A percentile compares a stretch with the other conserved stretches of the same genome.
These are phyloP conservation scores for Brettanomyces anomalus DNA, from an alignment of 805 yeast species.

Conservation along the genomic window DNA sequence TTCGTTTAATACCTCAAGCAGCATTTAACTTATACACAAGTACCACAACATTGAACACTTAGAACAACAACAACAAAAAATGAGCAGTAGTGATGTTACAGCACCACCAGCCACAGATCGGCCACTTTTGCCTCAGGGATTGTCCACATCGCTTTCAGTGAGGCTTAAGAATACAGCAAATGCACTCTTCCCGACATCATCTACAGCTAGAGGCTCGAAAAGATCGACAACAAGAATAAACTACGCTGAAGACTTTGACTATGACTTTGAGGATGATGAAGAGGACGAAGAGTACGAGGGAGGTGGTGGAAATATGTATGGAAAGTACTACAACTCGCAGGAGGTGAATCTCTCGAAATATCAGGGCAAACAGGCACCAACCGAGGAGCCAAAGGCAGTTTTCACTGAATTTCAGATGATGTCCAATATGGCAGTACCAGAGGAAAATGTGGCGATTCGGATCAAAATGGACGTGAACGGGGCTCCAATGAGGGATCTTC, in stretches of 20 bases:
- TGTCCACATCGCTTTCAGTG: slow-evolving; percentile 64
- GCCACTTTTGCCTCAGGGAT: slow-evolving; percentile 60
- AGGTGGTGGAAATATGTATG: slow-evolving; percentile 26
- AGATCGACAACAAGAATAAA: slow-evolving; percentile 54
- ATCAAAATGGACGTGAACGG: slow-evolving; percentile 52
- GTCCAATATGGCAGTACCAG: slow-evolving; percentile 29
- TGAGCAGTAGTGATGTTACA: too few species aligned
- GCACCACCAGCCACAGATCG: slow-evolving; percentile 7
- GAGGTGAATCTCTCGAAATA: slow-evolving; percentile 22
- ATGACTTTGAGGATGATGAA: slow-evolving; percentile 29
- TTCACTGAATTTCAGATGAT: slow-evolving; percentile 26
- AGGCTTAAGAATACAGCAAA: slow-evolving; percentile 68
- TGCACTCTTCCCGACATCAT: slow-evolving; percentile 62
- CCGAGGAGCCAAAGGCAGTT: slow-evolving; percentile 25
- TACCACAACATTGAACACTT: too few species aligned
- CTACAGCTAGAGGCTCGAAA: slow-evolving; percentile 70
- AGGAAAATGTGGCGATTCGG: slow-evolving; percentile 56
- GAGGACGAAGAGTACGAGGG: slow-evolving; percentile 35
- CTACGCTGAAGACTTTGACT: slow-evolving; percentile 73
- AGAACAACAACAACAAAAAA: too few species aligned
- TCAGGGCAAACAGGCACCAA: slow-evolving; percentile 32
- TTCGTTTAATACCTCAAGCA: too few species aligned
- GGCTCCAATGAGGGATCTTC: slow-evolving; percentile 48
- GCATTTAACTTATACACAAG: too few species aligned
- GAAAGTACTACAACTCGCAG: neutral